These are phyloP conservation scores for Diaporthe humulicola DNA, from an alignment of 2,329 filamentous ascomycete species.

Conservation along the genomic window DNA sequence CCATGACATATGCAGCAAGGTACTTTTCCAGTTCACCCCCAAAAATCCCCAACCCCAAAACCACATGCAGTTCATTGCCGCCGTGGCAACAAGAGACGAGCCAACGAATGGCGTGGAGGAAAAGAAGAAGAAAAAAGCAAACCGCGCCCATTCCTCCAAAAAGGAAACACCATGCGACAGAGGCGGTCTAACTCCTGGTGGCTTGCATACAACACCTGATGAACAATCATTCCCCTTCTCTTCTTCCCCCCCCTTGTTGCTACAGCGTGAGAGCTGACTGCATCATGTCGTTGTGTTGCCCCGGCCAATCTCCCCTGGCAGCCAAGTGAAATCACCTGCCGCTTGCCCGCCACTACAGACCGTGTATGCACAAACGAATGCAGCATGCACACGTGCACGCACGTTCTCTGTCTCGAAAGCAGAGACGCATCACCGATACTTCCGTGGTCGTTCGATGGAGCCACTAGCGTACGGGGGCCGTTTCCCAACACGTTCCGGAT, in stretches of 20 bases:
- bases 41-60: too few species aligned
- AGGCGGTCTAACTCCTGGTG: background rate
- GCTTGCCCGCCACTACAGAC: background rate
- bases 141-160: background rate
- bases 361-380: background rate
- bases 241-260: background rate
- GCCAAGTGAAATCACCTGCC: too few species aligned
- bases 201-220: background rate
- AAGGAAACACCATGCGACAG: background rate
- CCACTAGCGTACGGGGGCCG: too few species aligned
- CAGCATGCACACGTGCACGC: background rate
- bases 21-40: background rate
- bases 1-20: background rate
- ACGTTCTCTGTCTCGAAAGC: background rate
- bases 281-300: background rate
- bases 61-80: background rate
- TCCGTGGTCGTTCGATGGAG: background rate
- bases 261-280: background rate
- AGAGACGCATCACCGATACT: background rate
- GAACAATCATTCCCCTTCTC: background rate
- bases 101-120: background rate
- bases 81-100: background rate
- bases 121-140: background rate
- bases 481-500: background rate
- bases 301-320: background rate